phyloP scores from a whole-genome alignment of 1,284 basidiomycete genomes.

The Peniophora sp. region DNA sequence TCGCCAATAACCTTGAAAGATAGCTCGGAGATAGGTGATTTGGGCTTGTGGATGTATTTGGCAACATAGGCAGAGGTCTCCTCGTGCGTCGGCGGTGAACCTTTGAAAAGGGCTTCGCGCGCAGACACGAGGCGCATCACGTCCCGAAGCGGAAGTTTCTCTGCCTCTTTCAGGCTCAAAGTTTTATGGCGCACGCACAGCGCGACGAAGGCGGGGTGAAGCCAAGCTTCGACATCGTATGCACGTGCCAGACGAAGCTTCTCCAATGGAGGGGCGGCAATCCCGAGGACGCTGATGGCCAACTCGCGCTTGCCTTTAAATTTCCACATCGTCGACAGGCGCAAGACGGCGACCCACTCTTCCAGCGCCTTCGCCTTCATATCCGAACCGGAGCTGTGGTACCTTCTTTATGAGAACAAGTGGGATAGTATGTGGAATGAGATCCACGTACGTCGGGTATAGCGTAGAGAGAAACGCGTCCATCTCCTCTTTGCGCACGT shows the following conservation, averaged over 20 bases:
- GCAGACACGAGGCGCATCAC: too few species aligned
- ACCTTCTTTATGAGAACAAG: too few species aligned
- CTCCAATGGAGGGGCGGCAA: slow-evolving; percentile 7
- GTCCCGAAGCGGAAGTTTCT: too few species aligned
- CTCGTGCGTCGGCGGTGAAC: too few species aligned
- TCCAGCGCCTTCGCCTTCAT: slow-evolving; percentile 6
- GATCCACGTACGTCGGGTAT: background rate
- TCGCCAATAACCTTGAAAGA: too few species aligned
- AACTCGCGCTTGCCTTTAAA: slow-evolving; percentile 11
- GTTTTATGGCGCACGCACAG: slow-evolving; percentile 7
- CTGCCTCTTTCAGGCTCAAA: slow-evolving; percentile 7
- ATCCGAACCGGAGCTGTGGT: too few species aligned
- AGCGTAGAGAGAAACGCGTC: background rate
- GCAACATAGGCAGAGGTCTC: too few species aligned
- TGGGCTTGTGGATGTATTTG: too few species aligned
- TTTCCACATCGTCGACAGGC: slow-evolving; percentile 9
- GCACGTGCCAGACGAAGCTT: slow-evolving; percentile 11
- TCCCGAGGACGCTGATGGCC: slow-evolving; percentile 6
- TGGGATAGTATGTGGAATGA: too few species aligned
- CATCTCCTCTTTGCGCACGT: background rate
- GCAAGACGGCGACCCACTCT: slow-evolving; percentile 13
- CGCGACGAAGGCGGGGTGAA: slow-evolving; percentile 7
- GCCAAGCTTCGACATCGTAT: slow-evolving; percentile 7
- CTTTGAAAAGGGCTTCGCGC: too few species aligned
- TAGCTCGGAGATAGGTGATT: too few species aligned